Evolutionary conservation across 805 yeast species (phyloP).

Genomic region (Sungouiozyma ichnusensis): DNA sequence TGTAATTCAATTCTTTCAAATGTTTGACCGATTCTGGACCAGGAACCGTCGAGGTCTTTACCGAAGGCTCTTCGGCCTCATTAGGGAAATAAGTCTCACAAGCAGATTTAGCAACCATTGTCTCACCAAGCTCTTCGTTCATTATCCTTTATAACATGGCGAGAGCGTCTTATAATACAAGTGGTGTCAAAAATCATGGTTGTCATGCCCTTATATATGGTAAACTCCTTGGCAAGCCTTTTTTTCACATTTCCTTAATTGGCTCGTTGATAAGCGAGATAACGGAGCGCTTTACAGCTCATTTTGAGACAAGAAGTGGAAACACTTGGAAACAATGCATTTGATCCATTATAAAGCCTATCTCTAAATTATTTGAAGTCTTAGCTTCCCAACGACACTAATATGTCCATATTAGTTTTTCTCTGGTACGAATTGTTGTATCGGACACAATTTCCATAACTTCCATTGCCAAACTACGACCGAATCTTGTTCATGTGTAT

Average conservation of each 20-base stretch:
- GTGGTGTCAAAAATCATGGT: too few species aligned
- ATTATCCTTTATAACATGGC: not conserved
- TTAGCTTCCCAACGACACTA: not conserved
- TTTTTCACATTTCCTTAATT: not conserved
- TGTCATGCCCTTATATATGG: not conserved
- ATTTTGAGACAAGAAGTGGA: too few species aligned
- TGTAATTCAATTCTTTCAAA: slow-evolving; percentile 42
- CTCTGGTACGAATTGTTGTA: too few species aligned
- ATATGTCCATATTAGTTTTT: not conserved
- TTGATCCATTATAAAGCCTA: too few species aligned
- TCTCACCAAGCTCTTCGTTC: not conserved
- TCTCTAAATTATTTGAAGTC: too few species aligned
- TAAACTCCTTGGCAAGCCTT: not conserved
- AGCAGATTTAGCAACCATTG: slow-evolving; percentile 21
- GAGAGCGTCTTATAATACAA: too few species aligned
- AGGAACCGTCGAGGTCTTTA: slow-evolving; percentile 53
- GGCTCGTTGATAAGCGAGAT: not conserved
- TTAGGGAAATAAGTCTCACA: slow-evolving; percentile 56
- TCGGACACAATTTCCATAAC: too few species aligned
- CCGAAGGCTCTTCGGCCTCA: slow-evolving; percentile 67
- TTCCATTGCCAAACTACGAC: too few species aligned
- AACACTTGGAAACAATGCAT: too few species aligned
- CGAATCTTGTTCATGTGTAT: too few species aligned
- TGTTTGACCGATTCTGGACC: slow-evolving; percentile 59
- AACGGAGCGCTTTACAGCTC: too few species aligned